A percentile compares a stretch with the other conserved stretches of the same genome.
These are phyloP conservation scores for Ophiocordyceps robertsii DNA, from an alignment of 2,329 filamentous ascomycete species.

Conservation along the genomic window DNA sequence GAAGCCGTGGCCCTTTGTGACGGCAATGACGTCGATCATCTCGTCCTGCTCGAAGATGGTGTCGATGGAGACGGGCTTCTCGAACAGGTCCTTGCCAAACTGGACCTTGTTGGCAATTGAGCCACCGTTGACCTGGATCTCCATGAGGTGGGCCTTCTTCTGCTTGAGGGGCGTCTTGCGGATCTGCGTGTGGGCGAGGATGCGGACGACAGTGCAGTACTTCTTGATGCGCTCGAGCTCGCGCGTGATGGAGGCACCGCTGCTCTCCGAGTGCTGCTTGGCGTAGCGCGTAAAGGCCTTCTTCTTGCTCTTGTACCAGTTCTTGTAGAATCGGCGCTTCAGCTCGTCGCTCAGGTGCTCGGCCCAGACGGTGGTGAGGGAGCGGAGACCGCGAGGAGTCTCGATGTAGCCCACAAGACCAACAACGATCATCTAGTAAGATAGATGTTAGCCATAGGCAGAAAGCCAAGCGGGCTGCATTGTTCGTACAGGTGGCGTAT, in stretches of 20 bases:
- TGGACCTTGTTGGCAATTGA: conserved; percentile 92
- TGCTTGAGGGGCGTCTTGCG: conserved; percentile 99
- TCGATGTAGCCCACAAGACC: conserved; percentile 99
- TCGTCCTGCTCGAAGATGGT: conserved; percentile 98
- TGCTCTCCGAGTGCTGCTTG: conserved; percentile 98
- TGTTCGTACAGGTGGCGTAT: conserved; percentile 91
- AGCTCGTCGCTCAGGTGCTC: conserved; percentile 98
- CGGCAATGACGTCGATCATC: conserved; percentile 98
- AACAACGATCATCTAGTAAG: conserved; percentile 91
- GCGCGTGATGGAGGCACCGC: conserved; percentile 78
- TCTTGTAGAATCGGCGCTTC: conserved; percentile 99
- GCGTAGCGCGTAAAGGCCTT: conserved; percentile 99
- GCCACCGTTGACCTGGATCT: conserved; percentile 99
- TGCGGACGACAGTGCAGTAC: conserved; percentile 99
- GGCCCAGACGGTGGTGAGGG: conserved; percentile 98
- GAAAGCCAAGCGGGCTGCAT: conserved; percentile 68
- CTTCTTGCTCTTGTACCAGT: conserved; percentile 99
- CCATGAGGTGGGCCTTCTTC: conserved; percentile 99
- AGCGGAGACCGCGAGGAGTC: conserved; percentile 97
- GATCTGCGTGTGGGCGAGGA: conserved; percentile 99
- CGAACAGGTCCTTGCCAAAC: conserved; percentile 90
- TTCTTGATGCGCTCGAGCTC: conserved; percentile 99
- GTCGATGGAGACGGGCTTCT: conserved; percentile 94
- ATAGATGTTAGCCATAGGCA: conserved; percentile 59
- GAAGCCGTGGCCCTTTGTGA: conserved; percentile 99